Evolutionary conservation across 495 filamentous ascomycete species (phyloP).

Genomic region (Neurospora africana): DNA sequence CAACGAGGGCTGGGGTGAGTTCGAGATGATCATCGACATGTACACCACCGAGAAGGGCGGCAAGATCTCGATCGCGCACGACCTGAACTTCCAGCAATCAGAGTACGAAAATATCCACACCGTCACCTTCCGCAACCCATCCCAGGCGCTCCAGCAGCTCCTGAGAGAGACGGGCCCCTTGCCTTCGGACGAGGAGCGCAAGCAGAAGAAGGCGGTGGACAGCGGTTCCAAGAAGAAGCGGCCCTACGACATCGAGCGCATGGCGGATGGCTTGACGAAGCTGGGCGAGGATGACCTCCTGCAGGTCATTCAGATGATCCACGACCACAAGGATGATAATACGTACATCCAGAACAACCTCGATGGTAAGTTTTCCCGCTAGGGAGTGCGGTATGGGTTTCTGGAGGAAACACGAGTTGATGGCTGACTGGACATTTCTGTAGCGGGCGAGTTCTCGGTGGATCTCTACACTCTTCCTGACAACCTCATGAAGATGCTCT

Average conservation of each 20-base stretch:
- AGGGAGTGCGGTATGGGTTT: not conserved
- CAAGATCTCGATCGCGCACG: conserved; percentile 70
- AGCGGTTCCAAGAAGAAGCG: conserved; percentile 75
- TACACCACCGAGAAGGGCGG: conserved; percentile 75
- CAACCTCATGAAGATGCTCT: conserved; percentile 72
- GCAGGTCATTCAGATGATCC: conserved; percentile 92
- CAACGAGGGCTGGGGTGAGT: conserved; percentile 98
- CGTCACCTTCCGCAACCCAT: conserved; percentile 85
- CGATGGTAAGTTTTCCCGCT: conserved; percentile 52
- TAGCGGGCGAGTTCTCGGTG: conserved; percentile 96
- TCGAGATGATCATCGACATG: conserved; percentile 83
- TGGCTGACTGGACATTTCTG: conserved; percentile 4
- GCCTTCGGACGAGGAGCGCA: conserved; percentile 57
- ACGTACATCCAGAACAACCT: conserved; percentile 97
- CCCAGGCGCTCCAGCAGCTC: conserved; percentile 59
- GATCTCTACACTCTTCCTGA: conserved; percentile 95
- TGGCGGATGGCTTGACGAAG: conserved; percentile 58
- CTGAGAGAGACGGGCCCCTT: conserved; percentile 77
- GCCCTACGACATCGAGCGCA: conserved; percentile 87
- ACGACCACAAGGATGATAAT: conserved; percentile 84
- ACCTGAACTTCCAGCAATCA: conserved; percentile 78
- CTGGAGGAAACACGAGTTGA: not conserved
- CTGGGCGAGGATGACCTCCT: conserved; percentile 57
- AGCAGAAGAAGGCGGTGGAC: conserved; percentile 45
- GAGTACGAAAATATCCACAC: conserved; percentile 77